Conservation (phyloP, 228 moss, liverwort and hornwort genomes). For the Sphagnum magellanicum region DNA sequence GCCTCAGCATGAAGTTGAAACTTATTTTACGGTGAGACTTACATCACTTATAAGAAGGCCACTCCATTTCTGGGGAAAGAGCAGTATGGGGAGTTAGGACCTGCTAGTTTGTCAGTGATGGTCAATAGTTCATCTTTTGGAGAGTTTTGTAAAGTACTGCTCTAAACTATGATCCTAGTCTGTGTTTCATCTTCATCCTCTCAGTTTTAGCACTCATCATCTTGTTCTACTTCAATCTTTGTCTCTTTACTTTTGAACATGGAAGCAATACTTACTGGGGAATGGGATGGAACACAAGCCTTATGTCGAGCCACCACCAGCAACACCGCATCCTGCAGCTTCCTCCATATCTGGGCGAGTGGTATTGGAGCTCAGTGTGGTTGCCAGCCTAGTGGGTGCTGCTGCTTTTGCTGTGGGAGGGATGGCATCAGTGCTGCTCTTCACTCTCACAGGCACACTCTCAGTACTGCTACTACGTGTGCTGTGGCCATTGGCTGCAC, state of each 20-base stretch:
- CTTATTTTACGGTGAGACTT: conserved; percentile 33
- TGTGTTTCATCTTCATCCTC: background rate
- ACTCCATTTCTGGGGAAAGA: too few relatives aligned
- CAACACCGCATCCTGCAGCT: conserved; percentile 65
- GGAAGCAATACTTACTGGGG: background rate
- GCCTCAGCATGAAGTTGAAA: conserved; percentile 79
- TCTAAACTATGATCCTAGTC: background rate
- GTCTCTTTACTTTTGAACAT: background rate
- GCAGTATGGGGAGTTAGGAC: too few relatives aligned
- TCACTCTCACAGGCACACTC: conserved; percentile 44
- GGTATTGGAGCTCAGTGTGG: conserved; percentile 70
- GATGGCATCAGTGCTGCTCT: conserved; percentile 44
- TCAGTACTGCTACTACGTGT: conserved; percentile 57
- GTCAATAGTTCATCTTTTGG: background rate
- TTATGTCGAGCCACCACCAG: conserved; percentile 56
- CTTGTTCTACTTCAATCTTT: too few relatives aligned
- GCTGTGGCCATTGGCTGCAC: conserved; percentile 59
- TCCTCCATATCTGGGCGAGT: conserved; percentile 84
- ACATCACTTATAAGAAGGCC: conserved; percentile 6
- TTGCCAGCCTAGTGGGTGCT: conserved; percentile 68
- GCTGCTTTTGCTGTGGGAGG: conserved; percentile 58
- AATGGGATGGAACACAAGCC: conserved; percentile 13
- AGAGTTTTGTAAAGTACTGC: background rate
- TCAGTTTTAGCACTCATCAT: too few relatives aligned
- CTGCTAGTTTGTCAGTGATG: background rate